Conservation (phyloP, 1,139 yeast genomes). For the Taiozyma sp. region DNA sequence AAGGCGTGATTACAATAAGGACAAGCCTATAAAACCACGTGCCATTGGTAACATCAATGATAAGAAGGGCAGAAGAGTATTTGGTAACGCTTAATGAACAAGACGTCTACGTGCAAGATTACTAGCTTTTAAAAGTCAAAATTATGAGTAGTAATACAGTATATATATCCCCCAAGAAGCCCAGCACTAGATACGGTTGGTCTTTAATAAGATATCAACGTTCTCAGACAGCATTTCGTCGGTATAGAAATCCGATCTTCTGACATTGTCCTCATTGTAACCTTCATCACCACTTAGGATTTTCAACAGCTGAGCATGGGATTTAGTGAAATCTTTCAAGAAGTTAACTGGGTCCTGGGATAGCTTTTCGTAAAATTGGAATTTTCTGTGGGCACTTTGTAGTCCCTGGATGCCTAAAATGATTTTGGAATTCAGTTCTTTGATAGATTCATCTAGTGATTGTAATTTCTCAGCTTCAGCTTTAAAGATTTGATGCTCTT, state of each 20-base stretch:
- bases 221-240: constrained; percentile 68
- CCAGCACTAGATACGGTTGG: constrained; percentile 21
- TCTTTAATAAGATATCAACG: constrained; percentile 60
- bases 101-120: not conserved
- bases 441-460: constrained; percentile 45
- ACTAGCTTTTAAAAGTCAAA: not conserved
- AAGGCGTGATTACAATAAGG: not conserved
- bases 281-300: constrained; percentile 83
- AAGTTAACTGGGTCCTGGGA: constrained; percentile 75
- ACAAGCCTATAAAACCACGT: not conserved
- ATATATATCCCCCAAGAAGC: not conserved
- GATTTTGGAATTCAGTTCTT: constrained; percentile 53
- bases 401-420: constrained; percentile 60
- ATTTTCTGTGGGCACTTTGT: constrained; percentile 56
- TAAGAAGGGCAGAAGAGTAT: not conserved
- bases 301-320: constrained; percentile 64
- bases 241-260: constrained; percentile 74
- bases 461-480: constrained; percentile 34
- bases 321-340: constrained; percentile 63
- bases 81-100: not conserved
- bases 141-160: not conserved
- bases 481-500: constrained; percentile 37
- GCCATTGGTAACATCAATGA: not conserved
- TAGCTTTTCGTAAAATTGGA: constrained; percentile 69
- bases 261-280: constrained; percentile 82